Conservation (phyloP, 2,329 filamentous ascomycete species). For the Thermomyces lanuginosus region DNA sequence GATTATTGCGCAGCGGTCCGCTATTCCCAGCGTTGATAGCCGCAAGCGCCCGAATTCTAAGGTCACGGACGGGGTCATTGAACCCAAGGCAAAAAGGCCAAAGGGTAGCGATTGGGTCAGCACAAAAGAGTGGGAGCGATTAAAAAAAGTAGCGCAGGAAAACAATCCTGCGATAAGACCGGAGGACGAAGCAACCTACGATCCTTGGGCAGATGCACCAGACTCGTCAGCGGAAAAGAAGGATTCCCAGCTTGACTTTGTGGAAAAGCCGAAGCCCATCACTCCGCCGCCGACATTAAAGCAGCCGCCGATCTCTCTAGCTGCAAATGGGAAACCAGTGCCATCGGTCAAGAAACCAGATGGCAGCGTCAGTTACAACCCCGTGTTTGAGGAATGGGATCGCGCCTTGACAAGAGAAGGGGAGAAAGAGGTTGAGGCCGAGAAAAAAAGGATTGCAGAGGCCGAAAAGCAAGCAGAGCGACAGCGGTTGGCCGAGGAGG, state of each 20-base stretch:
- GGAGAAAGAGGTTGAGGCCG: conserved; percentile 60
- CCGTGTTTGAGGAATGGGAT: conserved; percentile 72
- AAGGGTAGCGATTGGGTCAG: conserved; percentile 69
- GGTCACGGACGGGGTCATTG: conserved; percentile 55
- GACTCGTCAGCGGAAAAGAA: conserved; percentile 25
- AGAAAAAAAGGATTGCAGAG: conserved; percentile 54
- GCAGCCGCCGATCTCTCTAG: conserved; percentile 61
- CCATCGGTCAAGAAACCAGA: conserved; percentile 64
- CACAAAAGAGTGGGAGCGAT: conserved; percentile 62
- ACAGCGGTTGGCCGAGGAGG: conserved; percentile 50
- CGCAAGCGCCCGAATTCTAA: conserved; percentile 60
- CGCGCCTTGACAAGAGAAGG: conserved; percentile 57
- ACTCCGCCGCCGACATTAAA: conserved; percentile 61
- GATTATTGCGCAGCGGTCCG: conserved; percentile 72
- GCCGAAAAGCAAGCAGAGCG: conserved; percentile 51
- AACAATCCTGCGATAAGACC: conserved; percentile 31
- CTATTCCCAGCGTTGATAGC: conserved; percentile 58
- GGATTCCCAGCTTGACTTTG: conserved; percentile 44
- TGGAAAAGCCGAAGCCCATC: conserved; percentile 48
- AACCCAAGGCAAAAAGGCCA: conserved; percentile 51
- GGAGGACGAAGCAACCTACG: conserved; percentile 47
- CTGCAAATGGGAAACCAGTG: conserved; percentile 63
- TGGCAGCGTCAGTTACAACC: conserved; percentile 85
- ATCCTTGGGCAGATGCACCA: conserved; percentile 55
- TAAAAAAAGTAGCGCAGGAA: conserved; percentile 66